Evolutionary conservation across 495 filamentous ascomycete species (phyloP).

Genomic region (Pseudotulostoma volvatum): DNA sequence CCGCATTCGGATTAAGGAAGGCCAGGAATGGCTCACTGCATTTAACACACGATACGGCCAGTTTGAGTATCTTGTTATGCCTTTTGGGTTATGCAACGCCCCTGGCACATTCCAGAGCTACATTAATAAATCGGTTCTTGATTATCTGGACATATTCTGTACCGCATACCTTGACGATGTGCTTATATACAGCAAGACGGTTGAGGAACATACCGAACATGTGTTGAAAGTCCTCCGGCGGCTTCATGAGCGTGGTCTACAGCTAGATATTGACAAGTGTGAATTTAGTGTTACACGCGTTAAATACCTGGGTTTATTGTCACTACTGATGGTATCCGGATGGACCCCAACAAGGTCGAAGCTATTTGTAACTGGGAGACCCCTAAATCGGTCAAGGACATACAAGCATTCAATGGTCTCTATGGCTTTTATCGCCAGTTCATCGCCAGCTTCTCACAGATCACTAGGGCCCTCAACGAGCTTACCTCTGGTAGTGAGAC

Average conservation of each 20-base stretch:
- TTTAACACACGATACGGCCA: conserved; percentile 8
- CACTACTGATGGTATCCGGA: conserved; percentile 2
- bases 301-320: conserved; percentile 6
- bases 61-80: conserved; percentile 9
- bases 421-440: conserved; percentile 8
- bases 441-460: conserved; percentile 4
- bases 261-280: conserved; percentile 9
- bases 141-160: conserved; percentile 7
- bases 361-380: conserved; percentile 3
- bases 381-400: conserved; percentile 3
- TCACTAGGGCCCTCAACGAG: neutral
- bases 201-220: conserved; percentile 5
- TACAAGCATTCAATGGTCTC: conserved; percentile 6
- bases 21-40: conserved; percentile 6
- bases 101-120: conserved; percentile 6
- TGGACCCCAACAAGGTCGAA: conserved; percentile 6
- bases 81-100: conserved; percentile 8
- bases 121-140: conserved; percentile 4
- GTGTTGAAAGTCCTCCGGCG: conserved; percentile 1
- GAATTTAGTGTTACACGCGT: conserved; percentile 5
- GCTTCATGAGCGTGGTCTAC: conserved; percentile 3
- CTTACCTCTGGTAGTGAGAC: conserved; percentile 5
- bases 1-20: neutral
- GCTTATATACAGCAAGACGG: conserved; percentile 5
- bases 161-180: conserved; percentile 8